phyloP scores from a whole-genome alignment of 2,329 filamentous ascomycete species.

The Ophiocordyceps sinensis region DNA sequence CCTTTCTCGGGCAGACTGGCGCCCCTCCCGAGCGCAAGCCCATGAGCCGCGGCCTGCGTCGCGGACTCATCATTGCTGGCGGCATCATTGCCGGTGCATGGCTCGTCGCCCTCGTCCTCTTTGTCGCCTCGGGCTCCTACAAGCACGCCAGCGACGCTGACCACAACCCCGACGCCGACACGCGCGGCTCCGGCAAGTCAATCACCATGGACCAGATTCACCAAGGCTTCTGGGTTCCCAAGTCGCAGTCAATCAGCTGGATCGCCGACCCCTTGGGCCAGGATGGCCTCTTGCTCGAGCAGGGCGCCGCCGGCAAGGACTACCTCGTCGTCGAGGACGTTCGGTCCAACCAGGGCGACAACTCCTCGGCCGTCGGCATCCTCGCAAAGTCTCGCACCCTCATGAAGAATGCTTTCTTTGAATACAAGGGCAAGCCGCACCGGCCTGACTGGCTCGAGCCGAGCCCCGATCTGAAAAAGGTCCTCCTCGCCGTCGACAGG shows the following conservation, averaged over 20 bases:
- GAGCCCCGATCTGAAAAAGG: constrained; percentile 71
- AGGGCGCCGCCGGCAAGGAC: constrained; percentile 46
- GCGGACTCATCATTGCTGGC: constrained; percentile 45
- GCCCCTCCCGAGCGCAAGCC: constrained; percentile 28
- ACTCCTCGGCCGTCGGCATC: constrained; percentile 10
- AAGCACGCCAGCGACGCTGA: constrained; percentile 45
- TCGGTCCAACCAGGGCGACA: constrained; percentile 26
- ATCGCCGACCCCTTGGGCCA: constrained; percentile 59
- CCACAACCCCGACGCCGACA: constrained; percentile 54
- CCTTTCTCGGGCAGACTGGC: constrained; percentile 30
- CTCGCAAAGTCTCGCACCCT: constrained; percentile 47
- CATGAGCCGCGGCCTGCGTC: constrained; percentile 52
- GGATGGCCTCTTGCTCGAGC: constrained; percentile 75
- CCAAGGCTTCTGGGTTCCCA: constrained; percentile 48
- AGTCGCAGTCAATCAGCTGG: constrained; percentile 57
- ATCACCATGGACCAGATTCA: constrained; percentile 61
- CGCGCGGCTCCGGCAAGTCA: constrained; percentile 51
- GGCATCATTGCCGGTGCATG: constrained; percentile 51
- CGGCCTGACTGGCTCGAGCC: constrained; percentile 52
- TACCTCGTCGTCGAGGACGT: constrained; percentile 85
- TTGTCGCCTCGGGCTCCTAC: constrained; percentile 51
- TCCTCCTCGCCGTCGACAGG: constrained; percentile 61
- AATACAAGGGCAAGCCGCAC: constrained; percentile 39
- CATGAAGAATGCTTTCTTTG: constrained; percentile 56
- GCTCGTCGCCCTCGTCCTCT: constrained; percentile 52